Conservation (phyloP, 805 yeast species). For the Yarrowia sp. region DNA sequence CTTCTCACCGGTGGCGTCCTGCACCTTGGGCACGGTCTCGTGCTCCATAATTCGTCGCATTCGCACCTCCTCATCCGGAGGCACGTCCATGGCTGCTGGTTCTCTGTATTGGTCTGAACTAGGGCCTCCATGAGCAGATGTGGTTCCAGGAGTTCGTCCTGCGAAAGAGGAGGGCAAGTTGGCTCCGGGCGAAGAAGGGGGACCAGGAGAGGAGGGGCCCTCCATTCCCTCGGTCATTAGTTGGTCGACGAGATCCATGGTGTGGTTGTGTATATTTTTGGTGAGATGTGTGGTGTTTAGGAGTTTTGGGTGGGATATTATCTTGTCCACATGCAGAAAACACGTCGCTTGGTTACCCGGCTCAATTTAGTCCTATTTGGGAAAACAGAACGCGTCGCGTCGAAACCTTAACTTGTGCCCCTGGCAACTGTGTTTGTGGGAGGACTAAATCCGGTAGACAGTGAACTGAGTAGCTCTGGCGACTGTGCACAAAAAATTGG, state of each 20-base stretch:
- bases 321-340: background rate
- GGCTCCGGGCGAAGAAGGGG: slow-evolving; percentile 23
- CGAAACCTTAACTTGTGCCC: background rate
- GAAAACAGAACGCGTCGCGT: background rate
- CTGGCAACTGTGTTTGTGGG: background rate
- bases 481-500: too few relatives aligned
- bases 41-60: slow-evolving; percentile 2
- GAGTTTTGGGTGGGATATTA: background rate
- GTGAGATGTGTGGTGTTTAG: background rate
- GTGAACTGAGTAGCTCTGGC: too few relatives aligned
- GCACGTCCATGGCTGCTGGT: background rate
- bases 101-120: background rate
- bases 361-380: slow-evolving; percentile 5
- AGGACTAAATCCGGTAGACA: too few relatives aligned
- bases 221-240: slow-evolving; percentile 18
- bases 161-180: slow-evolving; percentile 6
- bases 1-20: slow-evolving; percentile 88
- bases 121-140: slow-evolving; percentile 23
- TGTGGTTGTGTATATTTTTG: background rate
- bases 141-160: slow-evolving; percentile 11
- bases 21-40: slow-evolving; percentile 69
- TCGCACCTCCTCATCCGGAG: slow-evolving; percentile 14
- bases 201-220: slow-evolving; percentile 20
- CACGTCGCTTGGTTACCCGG: slow-evolving; percentile 16
- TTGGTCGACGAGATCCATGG: slow-evolving; percentile 21